Evolutionary conservation across 805 yeast species (phyloP).

Genomic region (Cyberlindnera subsufficiens): DNA sequence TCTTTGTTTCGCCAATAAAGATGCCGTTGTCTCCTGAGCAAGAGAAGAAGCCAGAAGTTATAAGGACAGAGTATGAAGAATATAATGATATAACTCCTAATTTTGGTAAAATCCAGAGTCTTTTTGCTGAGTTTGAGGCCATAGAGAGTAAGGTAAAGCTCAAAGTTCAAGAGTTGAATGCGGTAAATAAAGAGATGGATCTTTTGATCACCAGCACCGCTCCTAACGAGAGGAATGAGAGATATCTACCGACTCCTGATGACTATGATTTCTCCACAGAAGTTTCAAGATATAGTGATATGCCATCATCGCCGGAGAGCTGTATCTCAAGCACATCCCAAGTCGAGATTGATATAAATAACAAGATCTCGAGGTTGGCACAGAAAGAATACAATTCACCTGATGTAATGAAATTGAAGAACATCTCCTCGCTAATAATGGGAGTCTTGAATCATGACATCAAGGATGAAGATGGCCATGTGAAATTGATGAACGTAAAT

Average conservation of each 20-base stretch:
- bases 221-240: background rate
- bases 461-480: slow-evolving; percentile 7
- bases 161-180: slow-evolving; percentile 1
- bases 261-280: slow-evolving; percentile 3
- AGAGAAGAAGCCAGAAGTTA: background rate
- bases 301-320: slow-evolving; percentile 21
- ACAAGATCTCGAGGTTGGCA: slow-evolving; percentile 9
- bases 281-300: slow-evolving; percentile 1
- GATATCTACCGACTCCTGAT: slow-evolving; percentile 16
- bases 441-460: slow-evolving; percentile 12
- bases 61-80: too few species aligned
- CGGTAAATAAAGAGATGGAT: slow-evolving; percentile 5
- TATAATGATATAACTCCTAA: background rate
- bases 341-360: slow-evolving; percentile 17
- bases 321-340: slow-evolving; percentile 12
- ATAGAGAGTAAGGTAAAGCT: slow-evolving; percentile 1
- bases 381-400: slow-evolving; percentile 7
- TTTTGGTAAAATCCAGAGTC: background rate
- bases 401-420: slow-evolving; percentile 16
- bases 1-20: background rate
- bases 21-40: background rate
- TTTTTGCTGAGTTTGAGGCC: slow-evolving; percentile 1
- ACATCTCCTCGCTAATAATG: slow-evolving; percentile 12
- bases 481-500: slow-evolving; percentile 8
- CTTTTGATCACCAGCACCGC: background rate